Base-by-base conservation (phyloP, 306 rosid genomes). In the Vigna hirtella region DNA sequence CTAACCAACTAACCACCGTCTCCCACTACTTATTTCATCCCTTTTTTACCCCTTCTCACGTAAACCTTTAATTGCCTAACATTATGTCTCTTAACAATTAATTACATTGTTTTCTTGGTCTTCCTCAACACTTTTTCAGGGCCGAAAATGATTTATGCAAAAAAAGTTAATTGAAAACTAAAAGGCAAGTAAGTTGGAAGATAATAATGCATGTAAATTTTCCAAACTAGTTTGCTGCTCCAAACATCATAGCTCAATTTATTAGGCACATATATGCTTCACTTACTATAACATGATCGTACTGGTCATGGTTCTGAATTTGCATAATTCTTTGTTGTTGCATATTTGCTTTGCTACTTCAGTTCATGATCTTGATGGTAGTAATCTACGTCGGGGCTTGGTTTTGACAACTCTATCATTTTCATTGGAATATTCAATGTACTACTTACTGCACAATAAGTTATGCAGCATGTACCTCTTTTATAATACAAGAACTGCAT, bases 401-500 rank as follows among this genome's bases (percentile, higher is more conserved):
- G 52, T 48, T 34, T 61, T 70, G 34, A 70, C 13, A 59, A 4
- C 32, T 7, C 43, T 48, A 26, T 16, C 28, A 26, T 26, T 26
- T 49, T 63, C 36, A 61, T 9, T 40, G 51, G 61, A 74, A 62
- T 34, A 53, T 45, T 28, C 24, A 48, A 16, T 36, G 50, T 17
- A 49, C 66, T 22, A 22, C 50, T 61, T 17, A 15, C 67, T 20
- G 20, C 51, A 17, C 32, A 56, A 32, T 61, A 71, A 45, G 17
- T 42, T 42, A 24, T 26, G 24, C 22, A 38, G 64, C 48, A 24
- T 17, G 13, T 16, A 36, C 49, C 47, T 51, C 45, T 55, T 51
- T 30, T 43, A 77, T 20, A 68, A 72, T 69, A 68, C 59, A 67
- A 67, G 42, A 50, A 74, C 52, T 28, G 24, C 69, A 50, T 20